Evolutionary conservation across 2,329 filamentous ascomycete genomes (phyloP).

Genomic region (Fusarium sp.): DNA sequence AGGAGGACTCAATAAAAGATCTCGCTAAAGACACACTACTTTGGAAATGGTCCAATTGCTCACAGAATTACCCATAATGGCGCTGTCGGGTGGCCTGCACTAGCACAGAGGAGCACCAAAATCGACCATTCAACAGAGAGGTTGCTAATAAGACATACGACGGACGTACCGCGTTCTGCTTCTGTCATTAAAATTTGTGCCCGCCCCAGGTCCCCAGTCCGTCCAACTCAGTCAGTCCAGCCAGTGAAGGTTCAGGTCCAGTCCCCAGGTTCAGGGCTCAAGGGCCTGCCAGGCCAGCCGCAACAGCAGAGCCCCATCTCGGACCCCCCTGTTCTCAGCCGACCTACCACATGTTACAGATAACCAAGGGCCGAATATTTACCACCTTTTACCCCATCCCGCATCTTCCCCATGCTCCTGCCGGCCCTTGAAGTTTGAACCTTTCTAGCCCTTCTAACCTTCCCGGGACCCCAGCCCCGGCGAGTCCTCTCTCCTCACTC

Average conservation of each 20-base stretch:
- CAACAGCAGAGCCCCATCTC: constrained; percentile 42
- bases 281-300: neutral
- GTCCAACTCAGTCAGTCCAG: neutral
- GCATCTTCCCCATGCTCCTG: constrained; percentile 23
- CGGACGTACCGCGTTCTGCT: constrained; percentile 5
- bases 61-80: constrained; percentile 5
- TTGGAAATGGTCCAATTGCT: constrained; percentile 15
- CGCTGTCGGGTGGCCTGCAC: constrained; percentile 17
- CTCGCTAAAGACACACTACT: constrained; percentile 15
- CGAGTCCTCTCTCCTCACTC: constrained; percentile 28
- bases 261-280: neutral
- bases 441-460: constrained; percentile 24
- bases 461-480: constrained; percentile 36
- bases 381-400: constrained; percentile 38
- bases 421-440: constrained; percentile 11
- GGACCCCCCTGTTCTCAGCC: constrained; percentile 32
- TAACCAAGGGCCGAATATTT: constrained; percentile 36
- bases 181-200: constrained; percentile 27
- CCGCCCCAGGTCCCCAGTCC: neutral
- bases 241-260: neutral
- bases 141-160: neutral
- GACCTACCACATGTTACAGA: constrained; percentile 41
- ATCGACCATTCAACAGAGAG: constrained; percentile 17
- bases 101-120: constrained; percentile 1
- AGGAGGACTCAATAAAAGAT: constrained; percentile 4